These are phyloP conservation scores for Austroboletus novae-zelandiae DNA, from an alignment of 1,284 basidiomycete species.

Conservation along the genomic window DNA sequence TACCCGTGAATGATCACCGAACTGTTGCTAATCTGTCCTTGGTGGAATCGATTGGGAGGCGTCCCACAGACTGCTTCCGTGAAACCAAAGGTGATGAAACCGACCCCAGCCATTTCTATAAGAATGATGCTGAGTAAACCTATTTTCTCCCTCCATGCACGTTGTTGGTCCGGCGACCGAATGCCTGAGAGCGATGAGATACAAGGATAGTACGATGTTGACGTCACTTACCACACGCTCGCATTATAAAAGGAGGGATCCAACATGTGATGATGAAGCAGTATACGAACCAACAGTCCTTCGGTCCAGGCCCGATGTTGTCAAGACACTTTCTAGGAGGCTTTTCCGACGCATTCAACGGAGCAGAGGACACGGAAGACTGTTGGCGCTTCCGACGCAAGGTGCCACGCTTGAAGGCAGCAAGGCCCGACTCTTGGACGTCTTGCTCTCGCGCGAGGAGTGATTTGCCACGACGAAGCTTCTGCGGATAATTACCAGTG, in stretches of 20 bases:
- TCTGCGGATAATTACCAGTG: conserved; percentile 81
- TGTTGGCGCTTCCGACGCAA: conserved; percentile 67
- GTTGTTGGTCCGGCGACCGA: conserved; percentile 88
- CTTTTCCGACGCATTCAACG: conserved; percentile 37
- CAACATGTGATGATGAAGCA: conserved; percentile 86
- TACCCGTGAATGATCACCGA: conserved; percentile 94
- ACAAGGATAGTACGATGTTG: not conserved
- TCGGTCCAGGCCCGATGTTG: conserved; percentile 80
- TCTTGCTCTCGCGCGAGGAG: conserved; percentile 86
- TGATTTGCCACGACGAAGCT: conserved; percentile 81
- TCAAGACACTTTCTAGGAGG: conserved; percentile 61
- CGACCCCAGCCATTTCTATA: conserved; percentile 86
- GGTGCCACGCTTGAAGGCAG: conserved; percentile 83
- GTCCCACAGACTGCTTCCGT: conserved; percentile 91
- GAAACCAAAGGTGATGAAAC: conserved; percentile 99
- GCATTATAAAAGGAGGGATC: conserved; percentile 74
- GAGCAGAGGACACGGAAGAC: conserved; percentile 37
- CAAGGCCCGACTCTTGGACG: conserved; percentile 82
- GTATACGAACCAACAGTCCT: conserved; percentile 95
- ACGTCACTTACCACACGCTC: conserved; percentile 56
- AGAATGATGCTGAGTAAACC: conserved; percentile 85
- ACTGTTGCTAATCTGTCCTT: conserved; percentile 73
- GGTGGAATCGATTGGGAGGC: conserved; percentile 77
- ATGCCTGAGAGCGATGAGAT: conserved; percentile 52
- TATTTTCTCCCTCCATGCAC: conserved; percentile 99